Evolutionary conservation across 129 eudicot species (phyloP).

Genomic region (Centella asiatica): DNA sequence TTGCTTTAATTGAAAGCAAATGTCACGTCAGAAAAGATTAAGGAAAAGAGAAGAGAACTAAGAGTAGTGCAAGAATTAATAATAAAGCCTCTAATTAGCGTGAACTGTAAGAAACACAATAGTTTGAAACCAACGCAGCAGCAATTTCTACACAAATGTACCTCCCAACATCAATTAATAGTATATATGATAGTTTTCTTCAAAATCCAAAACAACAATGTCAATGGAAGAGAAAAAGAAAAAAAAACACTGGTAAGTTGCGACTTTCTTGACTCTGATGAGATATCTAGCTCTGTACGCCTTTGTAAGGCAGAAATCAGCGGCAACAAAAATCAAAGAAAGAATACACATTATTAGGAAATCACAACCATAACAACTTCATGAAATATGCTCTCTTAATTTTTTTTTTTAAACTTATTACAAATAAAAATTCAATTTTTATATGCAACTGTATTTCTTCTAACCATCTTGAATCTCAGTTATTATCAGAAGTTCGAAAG

Average conservation of each 20-base stretch:
- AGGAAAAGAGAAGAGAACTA: background rate
- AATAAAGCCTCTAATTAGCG: background rate
- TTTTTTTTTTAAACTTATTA: too few species aligned
- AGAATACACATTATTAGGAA: too few species aligned
- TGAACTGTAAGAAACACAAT: conserved; percentile 4
- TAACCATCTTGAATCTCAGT: too few species aligned
- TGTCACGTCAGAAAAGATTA: too few species aligned
- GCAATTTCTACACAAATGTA: background rate
- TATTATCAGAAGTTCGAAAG: too few species aligned
- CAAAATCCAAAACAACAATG: background rate
- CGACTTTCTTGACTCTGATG: background rate
- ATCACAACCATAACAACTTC: too few species aligned
- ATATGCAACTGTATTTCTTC: too few species aligned
- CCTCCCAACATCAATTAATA: conserved; percentile 5
- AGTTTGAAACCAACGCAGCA: conserved; percentile 18
- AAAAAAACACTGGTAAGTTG: background rate
- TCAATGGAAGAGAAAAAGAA: background rate
- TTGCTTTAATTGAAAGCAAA: too few species aligned
- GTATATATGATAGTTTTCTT: too few species aligned
- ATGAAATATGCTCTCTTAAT: too few species aligned
- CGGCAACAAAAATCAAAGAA: background rate
- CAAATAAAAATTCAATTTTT: too few species aligned
- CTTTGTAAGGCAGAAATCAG: background rate
- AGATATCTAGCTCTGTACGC: background rate
- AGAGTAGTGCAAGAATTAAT: background rate